Percentiles rank a stretch among this genome's conserved stretches.
Evolutionary conservation across 306 rosid species (phyloP).

Genomic region (Castanea mollissima): DNA sequence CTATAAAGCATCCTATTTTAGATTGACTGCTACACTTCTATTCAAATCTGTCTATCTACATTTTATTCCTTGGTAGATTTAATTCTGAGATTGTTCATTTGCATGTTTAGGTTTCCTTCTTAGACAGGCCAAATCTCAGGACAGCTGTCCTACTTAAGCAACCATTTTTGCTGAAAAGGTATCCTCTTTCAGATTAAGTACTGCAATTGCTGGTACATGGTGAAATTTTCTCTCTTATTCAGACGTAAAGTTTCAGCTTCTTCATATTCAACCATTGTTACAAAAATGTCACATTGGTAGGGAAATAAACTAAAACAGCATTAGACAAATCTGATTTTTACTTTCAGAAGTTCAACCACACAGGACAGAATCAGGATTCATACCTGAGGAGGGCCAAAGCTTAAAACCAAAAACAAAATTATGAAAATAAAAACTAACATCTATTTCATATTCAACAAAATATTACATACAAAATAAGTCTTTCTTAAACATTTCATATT

Average conservation of each 20-base stretch:
- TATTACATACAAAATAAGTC: too few relatives aligned
- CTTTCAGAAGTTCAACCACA: too few relatives aligned
- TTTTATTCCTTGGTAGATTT: not conserved
- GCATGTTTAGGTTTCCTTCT: not conserved
- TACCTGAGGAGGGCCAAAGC: too few relatives aligned
- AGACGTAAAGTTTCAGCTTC: not conserved
- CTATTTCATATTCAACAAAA: too few relatives aligned
- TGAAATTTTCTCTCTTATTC: not conserved
- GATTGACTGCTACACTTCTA: not conserved
- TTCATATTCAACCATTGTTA: not conserved
- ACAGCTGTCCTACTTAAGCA: not conserved
- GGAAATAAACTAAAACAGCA: too few relatives aligned
- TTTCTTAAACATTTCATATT: too few relatives aligned
- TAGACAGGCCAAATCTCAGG: not conserved
- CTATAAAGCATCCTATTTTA: not conserved
- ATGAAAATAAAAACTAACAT: too few relatives aligned
- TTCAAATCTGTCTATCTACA: not conserved
- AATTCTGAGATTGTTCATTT: not conserved
- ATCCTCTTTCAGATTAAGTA: not conserved
- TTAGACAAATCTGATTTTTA: too few relatives aligned
- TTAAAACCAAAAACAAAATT: too few relatives aligned
- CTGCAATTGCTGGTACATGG: not conserved
- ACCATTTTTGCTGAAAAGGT: not conserved
- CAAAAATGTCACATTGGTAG: too few relatives aligned
- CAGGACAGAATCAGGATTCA: too few relatives aligned